Conservation (phyloP, 2,329 filamentous ascomycete genomes). For the Neofusicoccum sp. region DNA sequence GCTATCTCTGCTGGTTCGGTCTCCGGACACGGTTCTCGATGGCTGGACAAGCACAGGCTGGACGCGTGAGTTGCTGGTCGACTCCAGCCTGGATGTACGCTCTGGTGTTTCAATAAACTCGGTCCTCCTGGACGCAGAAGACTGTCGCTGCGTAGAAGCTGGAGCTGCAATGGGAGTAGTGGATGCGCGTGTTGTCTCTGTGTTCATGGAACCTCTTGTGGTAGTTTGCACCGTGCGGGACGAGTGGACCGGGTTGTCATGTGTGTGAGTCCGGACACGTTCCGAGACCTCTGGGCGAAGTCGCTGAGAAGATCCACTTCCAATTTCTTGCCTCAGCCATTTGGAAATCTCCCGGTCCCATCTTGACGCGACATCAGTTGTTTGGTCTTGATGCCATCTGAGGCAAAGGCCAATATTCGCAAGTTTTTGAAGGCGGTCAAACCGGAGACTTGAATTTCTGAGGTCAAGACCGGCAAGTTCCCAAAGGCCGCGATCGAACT, state of each 20-base stretch:
- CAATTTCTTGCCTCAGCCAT: not conserved
- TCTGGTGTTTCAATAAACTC: not conserved
- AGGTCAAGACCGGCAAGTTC: not conserved
- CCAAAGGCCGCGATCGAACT: not conserved
- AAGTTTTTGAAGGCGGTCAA: not conserved
- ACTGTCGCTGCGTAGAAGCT: not conserved
- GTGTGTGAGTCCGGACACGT: not conserved
- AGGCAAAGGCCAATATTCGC: not conserved
- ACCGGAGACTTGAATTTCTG: not conserved
- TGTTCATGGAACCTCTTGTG: not conserved
- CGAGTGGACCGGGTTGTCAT: not conserved
- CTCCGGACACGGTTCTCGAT: not conserved
- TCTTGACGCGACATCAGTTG: not conserved
- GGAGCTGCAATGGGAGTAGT: not conserved
- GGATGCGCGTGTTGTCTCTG: not conserved
- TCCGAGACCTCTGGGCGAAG: not conserved
- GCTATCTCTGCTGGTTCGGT: too few relatives aligned
- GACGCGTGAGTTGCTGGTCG: not conserved
- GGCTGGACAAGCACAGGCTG: not conserved
- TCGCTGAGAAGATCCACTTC: not conserved
- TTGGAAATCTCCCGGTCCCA: not conserved
- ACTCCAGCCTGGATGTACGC: not conserved
- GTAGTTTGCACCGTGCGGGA: not conserved
- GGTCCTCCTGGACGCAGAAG: not conserved
- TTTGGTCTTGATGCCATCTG: not conserved